These are phyloP conservation scores for Prunus mume DNA, from an alignment of 306 rosid genomes.

Conservation along the genomic window DNA sequence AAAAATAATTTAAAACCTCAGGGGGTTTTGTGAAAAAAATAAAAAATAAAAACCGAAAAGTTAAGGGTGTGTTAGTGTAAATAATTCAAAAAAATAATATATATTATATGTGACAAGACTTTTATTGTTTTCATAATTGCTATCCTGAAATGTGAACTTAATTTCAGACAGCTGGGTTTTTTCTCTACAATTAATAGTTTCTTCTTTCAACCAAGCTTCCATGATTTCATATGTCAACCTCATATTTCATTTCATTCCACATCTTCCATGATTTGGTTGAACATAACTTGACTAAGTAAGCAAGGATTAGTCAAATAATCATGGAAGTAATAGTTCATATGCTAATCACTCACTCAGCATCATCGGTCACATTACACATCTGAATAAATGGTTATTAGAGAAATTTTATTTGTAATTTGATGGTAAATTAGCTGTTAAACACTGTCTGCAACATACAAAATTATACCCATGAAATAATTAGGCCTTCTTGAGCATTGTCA, in stretches of 20 bases:
- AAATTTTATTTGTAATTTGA: not conserved
- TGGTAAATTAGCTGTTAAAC: not conserved
- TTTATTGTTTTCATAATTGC: not conserved
- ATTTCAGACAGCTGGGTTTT: not conserved
- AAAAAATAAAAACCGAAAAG: too few species aligned
- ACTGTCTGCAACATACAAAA: not conserved
- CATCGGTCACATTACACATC: not conserved
- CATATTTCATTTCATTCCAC: not conserved
- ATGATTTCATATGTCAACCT: conserved; percentile 1
- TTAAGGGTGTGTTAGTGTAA: too few species aligned
- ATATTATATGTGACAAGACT: not conserved
- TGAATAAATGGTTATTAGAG: not conserved
- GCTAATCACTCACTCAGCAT: not conserved
- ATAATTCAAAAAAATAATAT: not conserved
- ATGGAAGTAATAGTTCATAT: not conserved
- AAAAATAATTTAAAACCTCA: too few species aligned
- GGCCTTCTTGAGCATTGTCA: too few species aligned
- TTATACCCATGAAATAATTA: too few species aligned
- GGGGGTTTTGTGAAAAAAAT: too few species aligned
- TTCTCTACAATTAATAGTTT: not conserved
- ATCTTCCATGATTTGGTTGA: not conserved
- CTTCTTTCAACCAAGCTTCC: not conserved
- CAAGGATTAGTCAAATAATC: not conserved
- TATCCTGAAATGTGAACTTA: not conserved
- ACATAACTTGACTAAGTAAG: not conserved